Base-by-base conservation (phyloP, 495 filamentous ascomycete genomes). In the Aspergillus heteromorphus region DNA sequence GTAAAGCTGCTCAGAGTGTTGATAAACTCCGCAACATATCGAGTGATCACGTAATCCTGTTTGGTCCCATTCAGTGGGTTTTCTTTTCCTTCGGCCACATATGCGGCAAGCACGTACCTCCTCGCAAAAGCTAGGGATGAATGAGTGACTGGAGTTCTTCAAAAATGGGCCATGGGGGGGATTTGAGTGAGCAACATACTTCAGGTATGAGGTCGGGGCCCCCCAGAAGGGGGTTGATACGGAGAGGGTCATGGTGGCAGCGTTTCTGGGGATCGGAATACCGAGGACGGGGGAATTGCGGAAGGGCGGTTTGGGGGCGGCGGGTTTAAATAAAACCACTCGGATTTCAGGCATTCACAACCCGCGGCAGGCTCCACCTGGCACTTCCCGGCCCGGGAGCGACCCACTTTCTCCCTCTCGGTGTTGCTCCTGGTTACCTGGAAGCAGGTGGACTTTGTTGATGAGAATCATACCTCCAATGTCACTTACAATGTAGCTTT, bases 21-120 rank as follows among this genome's bases (percentile, higher is more conserved):
- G 51, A 70, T 68, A n/a, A 70, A 70, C 48, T 70, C 67, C 17
- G 67, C 67, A 13, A 70, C 53, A 25, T 57, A 70, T 40, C 67
- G 61, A 31, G 67, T 68, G 19, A 68, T 54, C 2, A 60, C 63
- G 54, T 68, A 70, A 49, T 70, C 67, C 64, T 70, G 11, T 34
- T 5, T 21, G 19, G 34, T 11, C 16, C 16, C 19, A 25, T 48
- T 13, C 48, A 40, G 57, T 55, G 38, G 48, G 36, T n/a, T n/a
- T n/a, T n/a, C n/a, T n/a, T n/a, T n/a, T n/a, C n/a, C n/a, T n/a
- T n/a, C n/a, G n/a, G n/a, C n/a, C n/a, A n/a, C n/a, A n/a, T n/a
- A n/a, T n/a, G n/a, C n/a, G n/a, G n/a, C n/a, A n/a, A n/a, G 17
- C 4, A 13, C 21, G 14, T 60, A 68, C 65, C 61, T 68, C 65